phyloP scores from a whole-genome alignment of 345 rosid genomes.

The Aurinia saxatilis region DNA sequence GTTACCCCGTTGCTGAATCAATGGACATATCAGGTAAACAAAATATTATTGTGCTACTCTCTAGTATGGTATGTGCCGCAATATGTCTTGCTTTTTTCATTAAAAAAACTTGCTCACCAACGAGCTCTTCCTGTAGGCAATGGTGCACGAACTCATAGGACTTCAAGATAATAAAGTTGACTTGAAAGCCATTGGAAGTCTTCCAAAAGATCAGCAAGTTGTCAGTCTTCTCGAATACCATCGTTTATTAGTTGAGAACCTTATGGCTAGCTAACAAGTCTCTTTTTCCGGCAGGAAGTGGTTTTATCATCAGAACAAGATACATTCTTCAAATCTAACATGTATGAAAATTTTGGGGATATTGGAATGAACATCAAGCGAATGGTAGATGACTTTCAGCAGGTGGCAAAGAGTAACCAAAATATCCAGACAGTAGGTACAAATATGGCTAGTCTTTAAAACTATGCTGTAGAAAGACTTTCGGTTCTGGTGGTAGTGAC shows the following conservation, averaged over 20 bases:
- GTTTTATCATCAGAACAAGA: conserved; percentile 96
- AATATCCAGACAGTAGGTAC: conserved; percentile 91
- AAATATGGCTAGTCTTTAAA: conserved; percentile 18
- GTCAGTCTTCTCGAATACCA: conserved; percentile 5
- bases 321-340: conserved; percentile 77
- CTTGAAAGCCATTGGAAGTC: conserved; percentile 55
- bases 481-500: not conserved
- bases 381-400: conserved; percentile 98
- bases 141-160: conserved; percentile 92
- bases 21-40: conserved; percentile 91
- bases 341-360: conserved; percentile 96
- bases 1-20: conserved; percentile 92
- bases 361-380: conserved; percentile 94
- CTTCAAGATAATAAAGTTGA: conserved; percentile 94
- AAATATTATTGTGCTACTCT: not conserved
- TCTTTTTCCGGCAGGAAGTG: conserved; percentile 56
- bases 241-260: not conserved
- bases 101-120: conserved; percentile 19
- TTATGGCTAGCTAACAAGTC: conserved; percentile 6
- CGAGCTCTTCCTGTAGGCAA: conserved; percentile 52
- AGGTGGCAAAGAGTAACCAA: conserved; percentile 93
- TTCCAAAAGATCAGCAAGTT: conserved; percentile 87
- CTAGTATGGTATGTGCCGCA: conserved; percentile 11
- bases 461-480: not conserved
- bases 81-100: not conserved